Base-by-base conservation (phyloP, 2,329 filamentous ascomycete genomes). In the Aspergillus pseudoglaucus region DNA sequence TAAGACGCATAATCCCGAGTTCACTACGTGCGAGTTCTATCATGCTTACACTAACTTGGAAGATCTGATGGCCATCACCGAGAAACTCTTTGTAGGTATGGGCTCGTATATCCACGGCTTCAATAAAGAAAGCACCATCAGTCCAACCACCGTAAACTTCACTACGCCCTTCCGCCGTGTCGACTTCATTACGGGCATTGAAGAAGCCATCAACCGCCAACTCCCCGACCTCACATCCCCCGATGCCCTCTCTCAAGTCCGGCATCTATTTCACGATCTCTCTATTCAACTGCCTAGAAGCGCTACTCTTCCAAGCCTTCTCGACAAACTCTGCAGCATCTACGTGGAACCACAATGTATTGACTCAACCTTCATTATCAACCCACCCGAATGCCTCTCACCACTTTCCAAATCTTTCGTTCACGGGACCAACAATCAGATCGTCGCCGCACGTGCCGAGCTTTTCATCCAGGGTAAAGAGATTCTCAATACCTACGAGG, bases 11-110 rank as follows among this genome's bases (percentile, higher is more conserved):
- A 98, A 98, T 63, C 91, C 93, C 0, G 93, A 98, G 64, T 98
- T 97, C 70, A 93, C 88, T 40, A 97, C 88, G 51, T 97, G 91
- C 74, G 93, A 98, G 70, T 97, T 95, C 71, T 98, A 98, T 70
- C 84, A 87, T 52, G 85, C 90, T 2, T 94, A 90, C 60, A 83
- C 85, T 51, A 87, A 85, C 54, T 77, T 96, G 0, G 73, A 83
- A 30, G 81, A 87, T 37, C 73, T 96, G 44, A 90, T 95, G 61
- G 64, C 68, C 17, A 81, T 83, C 63, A 97, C 91, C 0, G 87
- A 93, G 65, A 72, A 77, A 10, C 69, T 97, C 42, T 69, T 96
- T 27, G 72, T 65, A 30, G 75, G 78, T 15, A 73, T 90, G 14
- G 78, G 80, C 7, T 59, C 67, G n/a, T 75, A 78, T 53, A 76